Percentiles rank a stretch among this genome's conserved stretches.
Conservation (phyloP, 306 rosid species). For the Ceratonia siliqua region DNA sequence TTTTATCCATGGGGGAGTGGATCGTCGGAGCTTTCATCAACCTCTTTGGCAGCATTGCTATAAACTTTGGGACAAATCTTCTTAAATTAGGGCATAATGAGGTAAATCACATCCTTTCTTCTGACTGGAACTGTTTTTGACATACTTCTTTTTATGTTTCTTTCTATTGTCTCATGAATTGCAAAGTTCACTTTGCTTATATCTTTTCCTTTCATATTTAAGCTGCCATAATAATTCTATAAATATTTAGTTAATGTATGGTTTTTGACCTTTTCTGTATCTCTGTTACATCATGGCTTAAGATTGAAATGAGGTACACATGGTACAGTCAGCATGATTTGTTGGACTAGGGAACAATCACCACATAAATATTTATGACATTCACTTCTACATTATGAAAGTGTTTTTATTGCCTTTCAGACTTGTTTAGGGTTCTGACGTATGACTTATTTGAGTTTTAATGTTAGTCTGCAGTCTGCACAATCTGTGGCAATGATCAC, state of each 20-base stretch:
- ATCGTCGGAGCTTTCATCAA: slow-evolving; percentile 72
- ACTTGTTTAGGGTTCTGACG: slow-evolving; percentile 17
- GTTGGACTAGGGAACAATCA: not conserved
- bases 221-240: not conserved
- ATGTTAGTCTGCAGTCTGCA: not conserved
- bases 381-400: not conserved
- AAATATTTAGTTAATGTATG: not conserved
- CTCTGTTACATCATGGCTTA: not conserved
- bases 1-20: slow-evolving; percentile 76
- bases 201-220: not conserved
- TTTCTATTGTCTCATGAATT: not conserved
- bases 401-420: not conserved
- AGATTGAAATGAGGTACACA: not conserved
- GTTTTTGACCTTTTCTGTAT: not conserved
- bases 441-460: slow-evolving; percentile 22
- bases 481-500: slow-evolving; percentile 5
- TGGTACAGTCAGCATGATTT: not conserved
- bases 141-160: not conserved
- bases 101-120: slow-evolving; percentile 34
- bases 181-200: not conserved
- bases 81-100: slow-evolving; percentile 79
- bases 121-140: not conserved
- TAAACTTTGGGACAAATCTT: slow-evolving; percentile 78
- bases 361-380: not conserved
- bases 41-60: slow-evolving; percentile 77